These are phyloP conservation scores for Ambrosia artemisiifolia DNA, from an alignment of 129 eudicot genomes.

Conservation along the genomic window DNA sequence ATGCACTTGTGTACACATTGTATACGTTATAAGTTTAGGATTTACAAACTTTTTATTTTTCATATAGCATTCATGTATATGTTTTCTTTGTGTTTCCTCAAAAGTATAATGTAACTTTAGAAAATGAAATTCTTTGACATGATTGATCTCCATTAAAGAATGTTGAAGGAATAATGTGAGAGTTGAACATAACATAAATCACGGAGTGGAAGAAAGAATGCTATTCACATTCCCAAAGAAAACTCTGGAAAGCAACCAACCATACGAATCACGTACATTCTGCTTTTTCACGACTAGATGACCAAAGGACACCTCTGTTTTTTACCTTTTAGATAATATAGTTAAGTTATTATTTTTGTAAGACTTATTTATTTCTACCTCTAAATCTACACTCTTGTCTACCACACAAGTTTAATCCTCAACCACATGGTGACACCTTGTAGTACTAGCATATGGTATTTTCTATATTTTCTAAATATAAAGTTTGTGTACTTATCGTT, in stretches of 20 bases:
- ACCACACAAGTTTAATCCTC: too few relatives aligned
- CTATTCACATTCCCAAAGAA: not conserved
- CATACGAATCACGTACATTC: not conserved
- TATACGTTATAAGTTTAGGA: too few relatives aligned
- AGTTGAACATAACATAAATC: not conserved
- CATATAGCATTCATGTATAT: too few relatives aligned
- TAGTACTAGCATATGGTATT: too few relatives aligned
- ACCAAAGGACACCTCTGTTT: not conserved
- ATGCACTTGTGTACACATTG: too few relatives aligned
- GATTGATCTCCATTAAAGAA: not conserved
- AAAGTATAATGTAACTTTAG: not conserved
- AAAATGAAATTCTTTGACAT: not conserved
- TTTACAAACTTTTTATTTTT: too few relatives aligned
- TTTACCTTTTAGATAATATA: not conserved
- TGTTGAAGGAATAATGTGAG: not conserved
- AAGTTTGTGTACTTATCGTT: too few relatives aligned
- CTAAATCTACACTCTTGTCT: too few relatives aligned
- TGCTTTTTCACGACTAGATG: not conserved
- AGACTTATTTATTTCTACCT: too few relatives aligned
- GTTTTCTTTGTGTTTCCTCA: not conserved
- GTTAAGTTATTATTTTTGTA: too few relatives aligned
- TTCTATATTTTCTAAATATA: too few relatives aligned
- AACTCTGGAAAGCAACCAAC: not conserved
- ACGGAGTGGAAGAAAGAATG: not conserved
- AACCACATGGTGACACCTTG: too few relatives aligned